phyloP scores from a whole-genome alignment of 2,329 filamentous ascomycete species.

The Lecanosticta acicola region DNA sequence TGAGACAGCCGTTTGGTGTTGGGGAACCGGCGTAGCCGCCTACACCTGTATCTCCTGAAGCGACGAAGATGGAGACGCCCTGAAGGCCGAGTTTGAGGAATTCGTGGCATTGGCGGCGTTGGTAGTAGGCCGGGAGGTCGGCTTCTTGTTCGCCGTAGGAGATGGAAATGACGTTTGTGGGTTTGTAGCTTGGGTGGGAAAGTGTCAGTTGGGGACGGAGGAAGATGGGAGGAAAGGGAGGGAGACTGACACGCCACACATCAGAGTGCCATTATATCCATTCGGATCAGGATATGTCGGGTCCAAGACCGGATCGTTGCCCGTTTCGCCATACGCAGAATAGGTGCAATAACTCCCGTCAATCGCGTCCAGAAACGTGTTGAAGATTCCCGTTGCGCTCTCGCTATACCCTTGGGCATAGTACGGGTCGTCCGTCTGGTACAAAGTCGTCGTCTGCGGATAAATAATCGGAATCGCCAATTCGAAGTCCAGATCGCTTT shows the following conservation, averaged over 20 bases:
- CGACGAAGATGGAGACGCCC: conserved; percentile 56
- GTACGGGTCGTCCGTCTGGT: conserved; percentile 19
- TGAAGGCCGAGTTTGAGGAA: conserved; percentile 59
- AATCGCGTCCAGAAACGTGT: conserved; percentile 16
- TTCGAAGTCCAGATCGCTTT: conserved; percentile 21
- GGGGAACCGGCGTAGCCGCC: conserved; percentile 29
- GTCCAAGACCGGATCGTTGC: conserved; percentile 11
- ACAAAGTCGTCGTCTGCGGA: conserved; percentile 19
- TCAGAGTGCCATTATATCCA: conserved; percentile 7
- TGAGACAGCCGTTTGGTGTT: conserved; percentile 26
- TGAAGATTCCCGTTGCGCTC: conserved; percentile 9
- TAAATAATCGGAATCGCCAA: conserved; percentile 21
- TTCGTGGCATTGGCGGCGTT: conserved; percentile 54
- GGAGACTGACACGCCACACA: conserved; percentile 14
- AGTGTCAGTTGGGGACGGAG: not conserved
- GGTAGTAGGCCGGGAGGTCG: conserved; percentile 53
- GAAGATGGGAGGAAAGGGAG: no score
- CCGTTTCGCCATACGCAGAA: conserved; percentile 10
- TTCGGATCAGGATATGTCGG: conserved; percentile 15
- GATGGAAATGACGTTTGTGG: conserved; percentile 51
- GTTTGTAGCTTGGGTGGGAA: conserved; percentile 3
- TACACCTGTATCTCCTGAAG: conserved; percentile 57
- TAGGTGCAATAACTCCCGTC: conserved; percentile 19
- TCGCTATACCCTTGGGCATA: conserved; percentile 14
- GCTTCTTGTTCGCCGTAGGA: conserved; percentile 62